phyloP scores from a whole-genome alignment of 2,329 filamentous ascomycete genomes.

The Talaromyces verruculosus region DNA sequence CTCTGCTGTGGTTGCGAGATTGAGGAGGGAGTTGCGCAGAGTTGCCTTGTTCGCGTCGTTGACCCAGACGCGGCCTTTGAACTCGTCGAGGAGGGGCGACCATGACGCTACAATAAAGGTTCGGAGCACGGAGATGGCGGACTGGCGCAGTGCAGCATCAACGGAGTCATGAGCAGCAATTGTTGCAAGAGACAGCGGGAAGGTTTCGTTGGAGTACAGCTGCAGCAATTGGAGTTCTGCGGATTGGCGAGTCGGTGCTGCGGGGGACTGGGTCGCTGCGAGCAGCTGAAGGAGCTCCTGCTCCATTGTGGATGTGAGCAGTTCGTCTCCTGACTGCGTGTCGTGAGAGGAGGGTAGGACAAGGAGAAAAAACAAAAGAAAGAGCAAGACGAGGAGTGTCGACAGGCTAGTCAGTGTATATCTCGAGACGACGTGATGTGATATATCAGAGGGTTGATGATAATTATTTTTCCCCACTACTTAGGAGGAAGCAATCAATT shows the following conservation, averaged over 20 bases:
- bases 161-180: conserved; percentile 76
- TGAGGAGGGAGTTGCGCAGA: conserved; percentile 71
- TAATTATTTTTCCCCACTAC: conserved; percentile 8
- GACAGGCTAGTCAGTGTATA: not conserved
- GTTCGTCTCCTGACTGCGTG: conserved; percentile 5
- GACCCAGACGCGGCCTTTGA: conserved; percentile 66
- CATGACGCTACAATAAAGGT: conserved; percentile 82
- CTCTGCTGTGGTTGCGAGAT: conserved; percentile 72
- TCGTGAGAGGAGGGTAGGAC: not conserved
- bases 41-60: conserved; percentile 70
- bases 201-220: conserved; percentile 66
- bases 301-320: conserved; percentile 64
- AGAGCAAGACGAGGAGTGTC: not conserved
- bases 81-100: conserved; percentile 73
- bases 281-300: conserved; percentile 87
- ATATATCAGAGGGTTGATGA: conserved; percentile 5
- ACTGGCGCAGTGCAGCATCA: conserved; percentile 73
- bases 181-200: conserved; percentile 75
- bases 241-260: conserved; percentile 74
- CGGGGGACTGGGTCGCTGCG: conserved; percentile 76
- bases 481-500: conserved; percentile 3
- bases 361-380: conserved; percentile 3
- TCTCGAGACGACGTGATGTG: not conserved
- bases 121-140: conserved; percentile 76
- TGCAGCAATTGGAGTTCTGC: conserved; percentile 80